Evolutionary conservation across 140 eudicot species (phyloP), one percentile per base, ranked within the genome.

Genomic region (Bidens hawaiensis): DNA sequence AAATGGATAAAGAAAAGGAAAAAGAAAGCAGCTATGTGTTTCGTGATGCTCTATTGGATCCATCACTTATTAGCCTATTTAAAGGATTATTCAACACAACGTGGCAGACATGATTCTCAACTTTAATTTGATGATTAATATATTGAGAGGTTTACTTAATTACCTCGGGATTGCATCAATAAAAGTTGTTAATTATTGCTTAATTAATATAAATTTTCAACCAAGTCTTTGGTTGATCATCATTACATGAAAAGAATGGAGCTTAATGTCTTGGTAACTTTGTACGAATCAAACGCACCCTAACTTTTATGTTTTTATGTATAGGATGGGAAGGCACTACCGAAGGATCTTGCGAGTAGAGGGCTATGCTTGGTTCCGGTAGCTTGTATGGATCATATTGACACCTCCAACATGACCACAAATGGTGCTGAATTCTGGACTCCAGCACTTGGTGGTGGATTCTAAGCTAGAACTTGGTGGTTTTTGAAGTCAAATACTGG

Each of bases 361-460:
- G 96, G 96, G 46, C 65, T 88, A 70, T 88, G 96, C 75, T 64
- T 88, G 81, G 96, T 88, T 59, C 96, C 96, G 6, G 62, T 85
- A 4, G 62, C 87, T 4, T 82, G 82, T 75, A 70, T 85, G 6
- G 85, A 82, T 41, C 87, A 79, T 58, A 72, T 81, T 19, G 83
- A 79, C 59, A 69, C 73, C 56, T 17, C 84, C 27, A 53, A 52
- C 41, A 68, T 67, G 70, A 84, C 67, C 7, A 82, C 66, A 54
- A 84, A 58, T 65, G 96, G 87, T 22, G 87, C 85, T 12, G 94
- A 88, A 34, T 88, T 85, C 73, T 88, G 96, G 96, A 85, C 94
- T 51, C 96, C 88, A 12, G 81, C 89, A 17, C 82, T 79, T 10
- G 85, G 85, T 13, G 94, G 90, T 28, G 94, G 96, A 36, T 71